Base-by-base conservation (phyloP, 2,329 filamentous ascomycete species). In the Ophiostoma novo-ulmi region DNA sequence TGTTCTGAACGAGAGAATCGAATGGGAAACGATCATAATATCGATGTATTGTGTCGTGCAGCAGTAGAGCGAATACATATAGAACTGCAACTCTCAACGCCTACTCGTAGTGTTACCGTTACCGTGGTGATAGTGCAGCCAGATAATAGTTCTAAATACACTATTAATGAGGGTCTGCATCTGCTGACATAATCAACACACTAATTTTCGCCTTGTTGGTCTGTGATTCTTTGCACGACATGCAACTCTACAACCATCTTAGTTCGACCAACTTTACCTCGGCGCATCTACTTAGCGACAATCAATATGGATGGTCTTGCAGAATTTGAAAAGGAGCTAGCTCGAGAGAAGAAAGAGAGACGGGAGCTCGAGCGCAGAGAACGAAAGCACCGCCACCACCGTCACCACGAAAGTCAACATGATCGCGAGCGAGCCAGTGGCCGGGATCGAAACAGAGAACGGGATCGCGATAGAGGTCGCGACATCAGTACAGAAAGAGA, bases 271-370 rank as follows among this genome's bases (percentile, higher is more conserved):
- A 8, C 22, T 17, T 22, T 36, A 64, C 17, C 2, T 36, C n/a
- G 2, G 35, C 36, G 35, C 63, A 20, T 64, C 13, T 17, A 31
- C 14, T 5, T 20, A 64, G 17, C 6, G 22, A 13, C 36, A 7
- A 3, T 20, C n/a, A 26, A 65, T 8, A 76, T 76, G 75, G 75
- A 75, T 44, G 74, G 77, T 48, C 75, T 80, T 0, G 77, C 78
- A 22, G 77, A 77, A 8, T 80, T 79, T 74, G 81, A 79, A 77
- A 83, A 76, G 77, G 72, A 76, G 74, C 80, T 77, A 75, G 80
- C 78, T 75, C 80, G n/a, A 4, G 71, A 72, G 4, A 74, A 71
- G 38, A 66, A 48, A 5, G 44, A 69, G 26, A 67, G 64, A 77
- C 77, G 73, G 79, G 35, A 69, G 3, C 48, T 41, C 7, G 36